These are phyloP conservation scores for Aspergillus unguis DNA, from an alignment of 2,329 filamentous ascomycete genomes.

Conservation along the genomic window DNA sequence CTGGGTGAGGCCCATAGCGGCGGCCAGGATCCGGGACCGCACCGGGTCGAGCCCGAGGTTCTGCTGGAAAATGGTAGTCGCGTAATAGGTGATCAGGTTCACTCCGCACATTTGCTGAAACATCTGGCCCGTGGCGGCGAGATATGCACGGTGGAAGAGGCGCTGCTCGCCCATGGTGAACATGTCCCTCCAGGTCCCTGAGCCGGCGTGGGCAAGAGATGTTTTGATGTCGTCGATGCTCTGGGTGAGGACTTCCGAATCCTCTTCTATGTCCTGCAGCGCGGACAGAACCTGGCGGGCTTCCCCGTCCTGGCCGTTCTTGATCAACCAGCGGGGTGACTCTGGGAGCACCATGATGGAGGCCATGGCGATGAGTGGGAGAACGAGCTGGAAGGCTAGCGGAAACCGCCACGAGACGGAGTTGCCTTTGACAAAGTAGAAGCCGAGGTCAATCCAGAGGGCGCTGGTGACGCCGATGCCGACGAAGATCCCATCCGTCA, in stretches of 20 bases:
- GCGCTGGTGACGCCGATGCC: neutral
- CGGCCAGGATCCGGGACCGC: conserved; percentile 27
- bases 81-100: conserved; percentile 38
- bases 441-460: neutral
- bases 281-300: neutral
- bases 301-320: neutral
- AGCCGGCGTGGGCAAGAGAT: conserved; percentile 41
- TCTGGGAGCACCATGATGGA: neutral
- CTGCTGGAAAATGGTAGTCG: conserved; percentile 38
- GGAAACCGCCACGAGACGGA: neutral
- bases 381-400: neutral
- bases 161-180: conserved; percentile 36
- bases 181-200: conserved; percentile 35
- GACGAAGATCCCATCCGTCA: neutral
- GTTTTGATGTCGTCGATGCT: conserved; percentile 30
- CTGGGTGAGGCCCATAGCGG: conserved; percentile 30
- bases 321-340: conserved; percentile 12
- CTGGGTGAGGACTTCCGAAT: too few relatives aligned
- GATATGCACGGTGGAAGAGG: conserved; percentile 33
- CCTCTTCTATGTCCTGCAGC: too few relatives aligned
- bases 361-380: neutral
- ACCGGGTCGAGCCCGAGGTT: conserved; percentile 24
- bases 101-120: conserved; percentile 39
- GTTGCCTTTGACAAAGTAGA: neutral
- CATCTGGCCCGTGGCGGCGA: conserved; percentile 34